Evolutionary conservation across 2,329 filamentous ascomycete species (phyloP).

Genomic region (Pseudogymnoascus destructans): DNA sequence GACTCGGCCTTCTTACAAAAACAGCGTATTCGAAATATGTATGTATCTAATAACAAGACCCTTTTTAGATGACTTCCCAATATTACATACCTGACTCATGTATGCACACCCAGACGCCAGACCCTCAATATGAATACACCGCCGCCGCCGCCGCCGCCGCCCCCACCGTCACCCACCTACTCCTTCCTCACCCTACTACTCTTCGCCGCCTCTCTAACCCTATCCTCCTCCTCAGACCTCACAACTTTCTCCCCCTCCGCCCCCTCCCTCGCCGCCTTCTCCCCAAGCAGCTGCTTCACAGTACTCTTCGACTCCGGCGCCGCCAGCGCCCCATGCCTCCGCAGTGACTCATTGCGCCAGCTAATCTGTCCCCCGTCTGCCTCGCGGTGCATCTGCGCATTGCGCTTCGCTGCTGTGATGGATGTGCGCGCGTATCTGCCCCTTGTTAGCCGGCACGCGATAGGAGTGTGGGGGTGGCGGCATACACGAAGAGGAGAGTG

Average conservation of each 20-base stretch:
- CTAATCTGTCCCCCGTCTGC: constrained; percentile 42
- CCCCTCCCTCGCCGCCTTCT: constrained; percentile 10
- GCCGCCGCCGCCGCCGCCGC: not conserved
- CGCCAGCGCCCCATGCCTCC: constrained; percentile 38
- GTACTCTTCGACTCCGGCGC: constrained; percentile 26
- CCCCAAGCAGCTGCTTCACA: constrained; percentile 22
- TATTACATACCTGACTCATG: not conserved
- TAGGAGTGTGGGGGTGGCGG: constrained; percentile 11
- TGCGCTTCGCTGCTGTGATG: constrained; percentile 52
- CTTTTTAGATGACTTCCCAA: not conserved
- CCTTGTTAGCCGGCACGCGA: constrained; percentile 23
- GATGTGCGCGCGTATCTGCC: constrained; percentile 50
- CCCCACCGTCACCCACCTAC: not conserved
- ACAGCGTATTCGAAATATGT: not conserved
- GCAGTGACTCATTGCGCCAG: constrained; percentile 40
- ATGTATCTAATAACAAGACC: not conserved
- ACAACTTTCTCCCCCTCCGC: constrained; percentile 12
- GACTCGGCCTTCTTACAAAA: not conserved
- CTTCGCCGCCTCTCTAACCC: constrained; percentile 14
- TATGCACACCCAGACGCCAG: not conserved
- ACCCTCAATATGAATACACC: not conserved
- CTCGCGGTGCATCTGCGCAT: constrained; percentile 45
- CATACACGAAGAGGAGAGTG: constrained; percentile 35
- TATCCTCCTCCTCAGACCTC: constrained; percentile 16
- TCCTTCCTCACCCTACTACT: not conserved